Percentiles rank a stretch among this genome's conserved stretches.
Conservation (phyloP, 2,329 filamentous ascomycete genomes). For the Diaporthe amygdali region DNA sequence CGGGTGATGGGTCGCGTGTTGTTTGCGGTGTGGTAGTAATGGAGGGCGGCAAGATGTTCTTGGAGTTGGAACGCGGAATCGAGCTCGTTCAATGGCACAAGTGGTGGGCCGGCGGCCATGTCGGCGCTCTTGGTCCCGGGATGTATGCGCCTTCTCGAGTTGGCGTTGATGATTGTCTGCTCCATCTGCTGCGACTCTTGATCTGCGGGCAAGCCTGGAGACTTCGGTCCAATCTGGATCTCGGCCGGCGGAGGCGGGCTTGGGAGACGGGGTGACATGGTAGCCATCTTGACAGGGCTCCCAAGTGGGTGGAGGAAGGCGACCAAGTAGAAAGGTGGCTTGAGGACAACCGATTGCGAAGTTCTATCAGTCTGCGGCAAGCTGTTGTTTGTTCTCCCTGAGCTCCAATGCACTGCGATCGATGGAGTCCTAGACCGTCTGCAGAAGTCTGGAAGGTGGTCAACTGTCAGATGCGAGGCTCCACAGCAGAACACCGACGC, state of each 20-base stretch:
- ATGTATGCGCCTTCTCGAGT: conserved; percentile 83
- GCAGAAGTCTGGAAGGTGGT: neutral
- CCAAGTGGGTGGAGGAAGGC: neutral
- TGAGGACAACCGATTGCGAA: neutral
- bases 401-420: neutral
- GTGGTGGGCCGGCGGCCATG: conserved; percentile 89
- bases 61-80: conserved; percentile 97
- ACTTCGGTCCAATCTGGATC: conserved; percentile 75
- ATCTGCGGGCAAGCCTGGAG: conserved; percentile 45
- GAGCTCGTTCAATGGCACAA: conserved; percentile 88
- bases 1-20: conserved; percentile 76
- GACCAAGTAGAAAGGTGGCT: conserved; percentile 6
- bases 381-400: neutral
- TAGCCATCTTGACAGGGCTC: conserved; percentile 60
- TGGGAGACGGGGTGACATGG: conserved; percentile 88
- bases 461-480: neutral
- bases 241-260: conserved; percentile 95
- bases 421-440: neutral
- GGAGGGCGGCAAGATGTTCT: conserved; percentile 92
- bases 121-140: conserved; percentile 91
- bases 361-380: neutral
- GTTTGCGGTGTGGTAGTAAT: conserved; percentile 77
- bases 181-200: conserved; percentile 67
- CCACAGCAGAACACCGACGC: neutral
- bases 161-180: conserved; percentile 70